phyloP scores from a whole-genome alignment of 768 basidiomycete genomes.

The Tulasnella sp. region DNA sequence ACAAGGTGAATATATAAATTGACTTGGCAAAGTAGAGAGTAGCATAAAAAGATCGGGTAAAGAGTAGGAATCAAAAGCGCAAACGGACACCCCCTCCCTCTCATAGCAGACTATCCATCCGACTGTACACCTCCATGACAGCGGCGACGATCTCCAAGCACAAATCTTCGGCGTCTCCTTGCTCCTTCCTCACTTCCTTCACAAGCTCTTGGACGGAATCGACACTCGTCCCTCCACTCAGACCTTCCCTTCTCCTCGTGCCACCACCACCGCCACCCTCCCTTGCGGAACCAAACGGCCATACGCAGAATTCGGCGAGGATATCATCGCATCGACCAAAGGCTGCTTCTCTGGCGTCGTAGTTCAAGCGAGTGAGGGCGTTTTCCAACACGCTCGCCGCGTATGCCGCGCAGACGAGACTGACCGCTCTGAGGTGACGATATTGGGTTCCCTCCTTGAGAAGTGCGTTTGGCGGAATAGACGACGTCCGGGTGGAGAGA shows the following conservation, averaged over 20 bases:
- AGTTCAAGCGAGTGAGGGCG: conserved; percentile 75
- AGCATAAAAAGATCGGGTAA: background rate
- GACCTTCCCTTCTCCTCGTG: conserved; percentile 27
- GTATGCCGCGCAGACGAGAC: conserved; percentile 82
- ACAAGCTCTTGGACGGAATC: conserved; percentile 66
- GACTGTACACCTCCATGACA: conserved; percentile 84
- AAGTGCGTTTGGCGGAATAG: conserved; percentile 64
- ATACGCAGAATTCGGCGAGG: conserved; percentile 76
- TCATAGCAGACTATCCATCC: conserved; percentile 46
- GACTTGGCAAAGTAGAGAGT: background rate
- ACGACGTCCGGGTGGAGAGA: conserved; percentile 70
- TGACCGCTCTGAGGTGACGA: conserved; percentile 67
- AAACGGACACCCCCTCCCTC: background rate
- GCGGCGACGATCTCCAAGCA: conserved; percentile 87
- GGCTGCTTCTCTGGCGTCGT: conserved; percentile 88
- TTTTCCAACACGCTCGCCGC: conserved; percentile 94
- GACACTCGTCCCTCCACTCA: conserved; percentile 32
- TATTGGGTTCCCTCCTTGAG: conserved; percentile 64
- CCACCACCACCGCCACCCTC: conserved; percentile 18
- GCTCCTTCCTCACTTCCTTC: conserved; percentile 62
- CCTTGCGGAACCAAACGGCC: conserved; percentile 58
- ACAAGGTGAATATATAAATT: background rate
- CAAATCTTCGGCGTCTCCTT: conserved; percentile 54
- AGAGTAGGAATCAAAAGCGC: conserved; percentile 20
- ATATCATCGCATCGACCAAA: conserved; percentile 92